Base-by-base conservation (phyloP, 2,329 filamentous ascomycete species). In the Graphilbum fragrans region DNA sequence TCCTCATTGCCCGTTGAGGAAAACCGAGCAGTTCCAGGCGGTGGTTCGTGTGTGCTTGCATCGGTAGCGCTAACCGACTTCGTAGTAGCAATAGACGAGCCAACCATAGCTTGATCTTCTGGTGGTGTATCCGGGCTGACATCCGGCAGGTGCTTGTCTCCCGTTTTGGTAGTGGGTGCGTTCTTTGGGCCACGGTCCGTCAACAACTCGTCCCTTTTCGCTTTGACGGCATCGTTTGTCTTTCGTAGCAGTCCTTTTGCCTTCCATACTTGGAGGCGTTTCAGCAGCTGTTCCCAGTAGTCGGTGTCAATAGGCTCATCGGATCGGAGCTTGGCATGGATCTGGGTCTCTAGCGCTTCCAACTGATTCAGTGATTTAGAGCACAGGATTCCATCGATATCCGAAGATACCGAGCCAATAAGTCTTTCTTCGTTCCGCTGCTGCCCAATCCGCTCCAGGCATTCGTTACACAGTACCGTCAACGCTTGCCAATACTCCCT, bases 291-390 rank as follows among this genome's bases (percentile, higher is more conserved):
- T 56, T 94, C 86, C 92, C 92, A 98, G 59, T 96, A 98, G 61
- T 98, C 92, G 3, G 84, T 86, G 59, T 98, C 92, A 50, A 98
- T 90, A 32, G 85, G 80, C 55, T 95, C 88, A 55, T 94, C 81
- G 8, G 86, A 93, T 40, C 80, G 72, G 37, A 98, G 66, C 64
- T 98, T 98, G 16, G 71, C 68, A 56, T 78, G 79, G 58, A 98
- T 92, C 63, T 96, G 88, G 48, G 70, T 75, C 61, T 98, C 90
- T 38, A 98, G 68, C 17, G 74, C 74, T 55, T 88, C 82, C n/a
- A 98, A 69, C 58, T 96, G 85, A 52, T 86, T 81, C 52, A 86
- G 79, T 16, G 80, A 77, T 64, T 98, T 98, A 9, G 87, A 86
- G 4, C 76, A 74, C 11, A 98, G 69, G 27, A 98, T 77, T 54